Percentiles rank a stretch among this genome's conserved stretches.
These are phyloP conservation scores for Scortechinia acanthostroma DNA, from an alignment of 2,329 filamentous ascomycete genomes.

Conservation along the genomic window DNA sequence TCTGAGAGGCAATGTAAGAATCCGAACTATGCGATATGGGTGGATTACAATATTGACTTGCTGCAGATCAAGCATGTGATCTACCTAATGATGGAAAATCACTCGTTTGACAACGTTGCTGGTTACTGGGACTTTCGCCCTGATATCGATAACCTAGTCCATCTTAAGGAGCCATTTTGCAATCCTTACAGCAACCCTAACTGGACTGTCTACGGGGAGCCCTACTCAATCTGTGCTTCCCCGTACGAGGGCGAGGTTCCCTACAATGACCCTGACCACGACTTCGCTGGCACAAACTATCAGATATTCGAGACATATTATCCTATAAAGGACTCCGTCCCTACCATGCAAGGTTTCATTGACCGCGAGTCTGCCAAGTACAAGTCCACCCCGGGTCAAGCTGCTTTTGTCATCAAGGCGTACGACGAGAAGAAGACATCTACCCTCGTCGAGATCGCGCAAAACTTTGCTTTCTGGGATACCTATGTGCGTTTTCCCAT, in stretches of 20 bases:
- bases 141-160: too few species aligned
- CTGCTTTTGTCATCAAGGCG: slow-evolving; percentile 24
- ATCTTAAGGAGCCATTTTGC: too few species aligned
- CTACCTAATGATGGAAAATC: too few species aligned
- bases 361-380: slow-evolving; percentile 26
- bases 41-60: too few species aligned
- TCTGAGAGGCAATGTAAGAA: too few species aligned
- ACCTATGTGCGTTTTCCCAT: slow-evolving; percentile 14
- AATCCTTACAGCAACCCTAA: too few species aligned
- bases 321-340: slow-evolving; percentile 19
- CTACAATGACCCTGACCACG: slow-evolving; percentile 21
- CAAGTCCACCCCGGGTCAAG: slow-evolving; percentile 19
- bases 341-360: slow-evolving; percentile 25
- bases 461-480: slow-evolving; percentile 27
- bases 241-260: slow-evolving; percentile 24
- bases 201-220: slow-evolving; percentile 23
- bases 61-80: too few species aligned
- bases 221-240: slow-evolving; percentile 20
- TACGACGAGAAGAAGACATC: slow-evolving; percentile 22
- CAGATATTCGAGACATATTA: slow-evolving; percentile 27
- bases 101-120: too few species aligned
- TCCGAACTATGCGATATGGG: too few species aligned
- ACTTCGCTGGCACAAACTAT: too few species aligned
- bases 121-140: too few species aligned
- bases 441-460: slow-evolving; percentile 19